A percentile compares a stretch with the other conserved stretches of the same genome.
Conservation (phyloP, 73 alveolate genomes). For the Durusdinium trenchii region DNA sequence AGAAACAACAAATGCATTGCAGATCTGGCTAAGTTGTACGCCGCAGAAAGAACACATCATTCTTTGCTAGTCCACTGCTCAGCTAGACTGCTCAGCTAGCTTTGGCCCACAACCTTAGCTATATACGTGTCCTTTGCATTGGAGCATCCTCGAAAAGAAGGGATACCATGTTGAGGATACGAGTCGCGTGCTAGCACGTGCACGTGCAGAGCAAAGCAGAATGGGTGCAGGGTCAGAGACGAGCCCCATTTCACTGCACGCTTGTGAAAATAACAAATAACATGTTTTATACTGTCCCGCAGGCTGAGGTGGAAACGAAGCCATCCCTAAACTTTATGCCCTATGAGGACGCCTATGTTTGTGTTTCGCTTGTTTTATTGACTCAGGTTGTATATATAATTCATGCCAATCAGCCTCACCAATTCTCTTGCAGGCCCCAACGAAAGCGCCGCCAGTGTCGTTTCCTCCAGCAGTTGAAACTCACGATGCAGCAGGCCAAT, state of each 20-base stretch:
- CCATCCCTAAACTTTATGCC: constrained; percentile 88
- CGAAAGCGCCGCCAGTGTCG: constrained; percentile 31
- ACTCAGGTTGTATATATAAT: neutral
- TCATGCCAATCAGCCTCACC: neutral
- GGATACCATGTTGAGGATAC: neutral
- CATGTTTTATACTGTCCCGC: neutral
- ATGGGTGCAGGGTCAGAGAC: neutral
- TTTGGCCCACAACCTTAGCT: neutral
- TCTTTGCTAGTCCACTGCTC: no score
- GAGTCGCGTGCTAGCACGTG: neutral
- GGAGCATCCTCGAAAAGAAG: neutral
- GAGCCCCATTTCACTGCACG: neutral
- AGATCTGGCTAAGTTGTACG: no score
- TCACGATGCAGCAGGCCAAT: neutral
- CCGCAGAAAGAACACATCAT: no score
- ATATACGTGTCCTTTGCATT: neutral
- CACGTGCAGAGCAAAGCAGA: neutral
- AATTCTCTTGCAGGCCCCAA: constrained; percentile 27
- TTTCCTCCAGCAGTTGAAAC: constrained; percentile 38
- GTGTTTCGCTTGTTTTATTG: neutral
- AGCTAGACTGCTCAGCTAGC: no score
- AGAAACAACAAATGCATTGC: no score
- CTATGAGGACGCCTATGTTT: constrained; percentile 34
- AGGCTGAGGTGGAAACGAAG: constrained; percentile 66
- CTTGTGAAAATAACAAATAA: neutral